Evolutionary conservation across 257 asterid species (phyloP), one percentile per base, ranked within the genome.

Genomic region (Jacaranda copaia): DNA sequence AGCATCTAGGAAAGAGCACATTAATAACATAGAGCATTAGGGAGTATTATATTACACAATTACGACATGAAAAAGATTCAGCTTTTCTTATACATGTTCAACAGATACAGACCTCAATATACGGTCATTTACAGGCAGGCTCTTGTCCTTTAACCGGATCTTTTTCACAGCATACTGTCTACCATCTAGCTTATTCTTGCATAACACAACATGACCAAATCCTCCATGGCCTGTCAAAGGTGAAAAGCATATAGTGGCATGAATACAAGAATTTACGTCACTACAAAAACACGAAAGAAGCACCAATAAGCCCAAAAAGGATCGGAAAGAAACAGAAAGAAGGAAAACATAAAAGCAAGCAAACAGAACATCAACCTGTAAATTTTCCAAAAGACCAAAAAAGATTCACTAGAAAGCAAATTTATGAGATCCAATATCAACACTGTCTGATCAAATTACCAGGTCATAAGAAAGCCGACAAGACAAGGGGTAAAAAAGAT

Each of bases 131-230:
- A 92, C 84, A 57, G 98, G 96, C 63, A 79, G 87, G 76, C 87
- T 89, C 86, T 93, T 86, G 83, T 90, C 99, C 92, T 95, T 95
- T 64, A 95, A 84, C 18, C 83, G 96, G 76, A 95, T 95, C 88
- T 93, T 93, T 92, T 95, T 95, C 77, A 95, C 90, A 70, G 99
- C 99, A 84, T 95, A 95, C 70, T 95, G 99, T 74, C 98, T 82
- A 64, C 99, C 99, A 80, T 95, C 99, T 70, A 93, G 85, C 90
- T 95, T 95, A 87, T 95, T 95, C 89, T 91, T 93, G 91, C 99
- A 95, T 68, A 95, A 80, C 81, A 95, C 94, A 72, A 95, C 99
- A 53, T 89, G 97, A 79, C 99, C 99, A 86, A 93, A 95, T 73
- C 99, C 99, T 78, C 99, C 99, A 77, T 87, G 99, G 72, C 98